Evolutionary conservation across 75 land plant genomes (phyloP).

Genomic region (Sequoia sempervirens): DNA sequence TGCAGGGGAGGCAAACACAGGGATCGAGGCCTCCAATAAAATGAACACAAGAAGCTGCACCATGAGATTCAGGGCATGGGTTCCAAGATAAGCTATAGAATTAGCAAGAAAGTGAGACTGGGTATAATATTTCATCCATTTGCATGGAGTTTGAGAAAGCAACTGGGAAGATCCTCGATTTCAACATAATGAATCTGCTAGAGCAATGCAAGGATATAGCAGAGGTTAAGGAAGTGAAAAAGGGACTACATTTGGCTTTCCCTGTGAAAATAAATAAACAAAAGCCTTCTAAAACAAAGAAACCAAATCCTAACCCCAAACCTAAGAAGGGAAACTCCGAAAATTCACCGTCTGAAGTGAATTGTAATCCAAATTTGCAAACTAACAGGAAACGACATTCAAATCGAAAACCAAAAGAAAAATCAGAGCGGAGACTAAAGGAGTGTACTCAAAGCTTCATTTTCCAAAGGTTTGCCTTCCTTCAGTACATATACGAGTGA

Average conservation of each 20-base stretch:
- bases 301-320: not conserved
- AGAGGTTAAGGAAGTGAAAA: not conserved
- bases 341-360: not conserved
- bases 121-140: not conserved
- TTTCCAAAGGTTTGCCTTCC: too few relatives aligned
- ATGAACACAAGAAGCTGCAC: too few relatives aligned
- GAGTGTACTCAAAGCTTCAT: too few relatives aligned
- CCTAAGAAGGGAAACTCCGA: not conserved
- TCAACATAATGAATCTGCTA: not conserved
- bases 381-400: too few relatives aligned
- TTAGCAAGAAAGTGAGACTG: not conserved
- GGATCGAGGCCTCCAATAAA: too few relatives aligned
- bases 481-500: too few relatives aligned
- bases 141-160: not conserved
- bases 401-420: not conserved
- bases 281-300: not conserved
- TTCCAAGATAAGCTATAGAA: not conserved
- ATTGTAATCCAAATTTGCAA: not conserved
- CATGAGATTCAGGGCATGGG: not conserved
- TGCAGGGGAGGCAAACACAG: not conserved
- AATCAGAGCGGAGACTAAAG: too few relatives aligned
- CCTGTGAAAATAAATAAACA: not conserved
- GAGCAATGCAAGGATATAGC: constrained; percentile 4
- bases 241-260: not conserved
- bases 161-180: not conserved